Evolutionary conservation across 495 filamentous ascomycete genomes (phyloP).

Genomic region (Cryomyces minteri): DNA sequence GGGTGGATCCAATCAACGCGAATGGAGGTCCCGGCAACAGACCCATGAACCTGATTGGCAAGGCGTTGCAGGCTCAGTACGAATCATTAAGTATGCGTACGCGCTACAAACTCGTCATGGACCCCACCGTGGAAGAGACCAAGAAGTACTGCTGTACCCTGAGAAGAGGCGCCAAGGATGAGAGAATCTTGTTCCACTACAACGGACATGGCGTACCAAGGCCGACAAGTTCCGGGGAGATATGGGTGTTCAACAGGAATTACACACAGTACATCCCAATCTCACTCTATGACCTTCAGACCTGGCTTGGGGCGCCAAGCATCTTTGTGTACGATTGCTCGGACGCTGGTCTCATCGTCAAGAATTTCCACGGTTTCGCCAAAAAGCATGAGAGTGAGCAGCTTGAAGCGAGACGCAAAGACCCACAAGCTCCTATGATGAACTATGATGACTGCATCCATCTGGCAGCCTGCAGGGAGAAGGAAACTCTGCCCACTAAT

Average conservation of each 20-base stretch:
- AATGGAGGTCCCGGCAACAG: constrained; percentile 48
- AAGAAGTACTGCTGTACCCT: constrained; percentile 87
- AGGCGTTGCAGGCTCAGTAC: constrained; percentile 85
- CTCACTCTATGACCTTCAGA: constrained; percentile 86
- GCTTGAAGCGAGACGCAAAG: constrained; percentile 44
- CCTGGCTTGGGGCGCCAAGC: constrained; percentile 88
- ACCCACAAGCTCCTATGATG: constrained; percentile 52
- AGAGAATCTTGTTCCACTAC: constrained; percentile 90
- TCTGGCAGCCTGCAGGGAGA: constrained; percentile 74
- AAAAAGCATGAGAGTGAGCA: constrained; percentile 87
- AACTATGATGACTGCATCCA: constrained; percentile 71
- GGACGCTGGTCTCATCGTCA: constrained; percentile 85
- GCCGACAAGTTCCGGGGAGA: constrained; percentile 87
- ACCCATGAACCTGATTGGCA: constrained; percentile 85
- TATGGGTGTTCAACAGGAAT: constrained; percentile 98
- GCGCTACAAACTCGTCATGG: constrained; percentile 88
- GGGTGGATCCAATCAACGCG: constrained; percentile 77
- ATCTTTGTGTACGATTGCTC: constrained; percentile 97
- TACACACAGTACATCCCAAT: constrained; percentile 99
- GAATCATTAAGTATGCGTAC: constrained; percentile 87
- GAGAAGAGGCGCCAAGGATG: constrained; percentile 81
- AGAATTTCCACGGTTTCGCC: constrained; percentile 83
- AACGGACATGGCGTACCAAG: constrained; percentile 98
- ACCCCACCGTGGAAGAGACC: constrained; percentile 91
- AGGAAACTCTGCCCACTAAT: constrained; percentile 92